A percentile compares a stretch with the other conserved stretches of the same genome.
Conservation (phyloP, 495 filamentous ascomycete species). For the Echria macrotheca region DNA sequence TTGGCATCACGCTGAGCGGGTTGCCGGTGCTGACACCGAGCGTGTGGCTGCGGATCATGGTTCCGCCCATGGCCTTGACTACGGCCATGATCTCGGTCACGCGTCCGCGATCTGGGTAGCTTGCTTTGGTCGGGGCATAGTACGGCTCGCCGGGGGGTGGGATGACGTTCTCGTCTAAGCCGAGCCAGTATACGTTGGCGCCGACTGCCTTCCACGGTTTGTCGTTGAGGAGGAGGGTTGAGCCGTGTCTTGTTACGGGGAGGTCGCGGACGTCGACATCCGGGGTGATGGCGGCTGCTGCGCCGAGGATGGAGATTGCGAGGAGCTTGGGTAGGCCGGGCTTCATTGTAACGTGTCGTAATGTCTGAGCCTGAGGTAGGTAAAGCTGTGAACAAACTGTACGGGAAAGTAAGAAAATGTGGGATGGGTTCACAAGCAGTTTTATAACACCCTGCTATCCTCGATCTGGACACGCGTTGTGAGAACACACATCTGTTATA, state of each 20-base stretch:
- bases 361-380: too few species aligned
- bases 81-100: conserved; percentile 50
- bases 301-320: background rate
- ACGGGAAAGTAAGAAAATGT: too few species aligned
- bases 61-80: conserved; percentile 46
- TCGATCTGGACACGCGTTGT: too few species aligned
- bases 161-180: conserved; percentile 52
- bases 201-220: conserved; percentile 47
- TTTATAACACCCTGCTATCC: too few species aligned
- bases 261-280: background rate
- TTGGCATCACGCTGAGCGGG: conserved; percentile 45
- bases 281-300: too few species aligned
- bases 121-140: conserved; percentile 43
- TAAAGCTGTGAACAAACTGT: too few species aligned
- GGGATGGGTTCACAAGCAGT: too few species aligned
- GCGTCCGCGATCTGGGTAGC: conserved; percentile 49
- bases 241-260: conserved; percentile 35
- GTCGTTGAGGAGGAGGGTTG: conserved; percentile 34
- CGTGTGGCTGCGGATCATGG: conserved; percentile 49
- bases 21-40: conserved; percentile 50
- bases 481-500: too few species aligned
- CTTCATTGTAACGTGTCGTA: too few species aligned
- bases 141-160: conserved; percentile 45
- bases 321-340: background rate
- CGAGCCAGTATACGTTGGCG: conserved; percentile 54